phyloP scores from a whole-genome alignment of 2,329 filamentous ascomycete genomes.

The Septoria petroselini region DNA sequence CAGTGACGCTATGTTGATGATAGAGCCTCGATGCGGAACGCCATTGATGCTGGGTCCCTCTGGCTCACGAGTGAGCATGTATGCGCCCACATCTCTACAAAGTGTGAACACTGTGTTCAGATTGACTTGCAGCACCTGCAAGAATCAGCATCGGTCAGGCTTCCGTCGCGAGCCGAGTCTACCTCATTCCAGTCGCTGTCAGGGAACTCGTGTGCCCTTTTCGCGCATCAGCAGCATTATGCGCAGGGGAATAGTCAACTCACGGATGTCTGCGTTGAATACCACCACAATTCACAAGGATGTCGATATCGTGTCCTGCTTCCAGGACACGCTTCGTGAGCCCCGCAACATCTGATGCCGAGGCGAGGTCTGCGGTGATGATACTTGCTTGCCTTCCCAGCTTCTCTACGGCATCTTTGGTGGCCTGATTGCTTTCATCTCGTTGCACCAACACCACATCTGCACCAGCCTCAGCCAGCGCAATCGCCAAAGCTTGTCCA shows the following conservation, averaged over 20 bases:
- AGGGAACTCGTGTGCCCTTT: slow-evolving; percentile 64
- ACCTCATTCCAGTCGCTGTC: slow-evolving; percentile 75
- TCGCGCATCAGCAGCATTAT: background rate
- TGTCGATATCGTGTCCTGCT: slow-evolving; percentile 63
- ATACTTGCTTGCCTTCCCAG: slow-evolving; percentile 65
- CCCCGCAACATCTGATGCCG: slow-evolving; percentile 53
- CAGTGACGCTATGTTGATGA: slow-evolving; percentile 81
- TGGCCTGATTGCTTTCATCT: slow-evolving; percentile 54
- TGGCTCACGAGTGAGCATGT: slow-evolving; percentile 62
- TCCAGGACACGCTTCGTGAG: slow-evolving; percentile 61
- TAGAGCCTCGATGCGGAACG: slow-evolving; percentile 58
- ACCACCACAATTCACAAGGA: slow-evolving; percentile 81
- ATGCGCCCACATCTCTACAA: slow-evolving; percentile 71
- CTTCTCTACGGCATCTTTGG: slow-evolving; percentile 59
- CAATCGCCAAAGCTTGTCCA: slow-evolving; percentile 49
- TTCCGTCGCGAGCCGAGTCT: background rate
- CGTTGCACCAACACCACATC: slow-evolving; percentile 54
- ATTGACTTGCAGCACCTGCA: slow-evolving; percentile 67
- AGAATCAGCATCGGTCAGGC: background rate
- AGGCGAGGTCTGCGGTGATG: slow-evolving; percentile 67
- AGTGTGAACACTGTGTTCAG: slow-evolving; percentile 76
- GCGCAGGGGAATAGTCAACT: background rate
- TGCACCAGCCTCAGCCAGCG: slow-evolving; percentile 50
- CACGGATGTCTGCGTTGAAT: slow-evolving; percentile 73
- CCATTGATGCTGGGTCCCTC: slow-evolving; percentile 40